These are phyloP conservation scores for Carex littledalei DNA, from an alignment of 176 grass and related monocot genomes.

Conservation along the genomic window DNA sequence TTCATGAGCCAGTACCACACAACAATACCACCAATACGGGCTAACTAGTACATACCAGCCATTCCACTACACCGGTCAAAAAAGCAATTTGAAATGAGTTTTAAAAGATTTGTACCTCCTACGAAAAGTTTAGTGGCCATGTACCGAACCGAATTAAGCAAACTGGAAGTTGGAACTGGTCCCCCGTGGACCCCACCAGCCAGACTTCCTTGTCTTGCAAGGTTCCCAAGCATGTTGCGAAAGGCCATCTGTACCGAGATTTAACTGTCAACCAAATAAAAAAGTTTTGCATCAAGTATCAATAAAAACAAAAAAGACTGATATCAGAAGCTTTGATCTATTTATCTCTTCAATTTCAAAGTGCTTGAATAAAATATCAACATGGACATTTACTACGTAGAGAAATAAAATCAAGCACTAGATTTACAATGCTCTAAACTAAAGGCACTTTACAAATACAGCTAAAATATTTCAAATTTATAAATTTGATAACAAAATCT, in stretches of 20 bases:
- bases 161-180: slow-evolving; percentile 24
- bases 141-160: slow-evolving; percentile 47
- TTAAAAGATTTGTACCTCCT: slow-evolving; percentile 44
- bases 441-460: not conserved
- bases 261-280: slow-evolving; percentile 18
- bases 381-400: not conserved
- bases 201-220: slow-evolving; percentile 52
- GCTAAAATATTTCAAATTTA: not conserved
- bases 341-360: not conserved
- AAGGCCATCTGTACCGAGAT: slow-evolving; percentile 47
- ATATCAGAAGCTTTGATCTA: not conserved
- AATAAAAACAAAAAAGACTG: not conserved
- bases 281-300: not conserved
- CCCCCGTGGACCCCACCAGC: not conserved
- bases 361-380: not conserved
- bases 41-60: not conserved
- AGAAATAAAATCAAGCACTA: not conserved
- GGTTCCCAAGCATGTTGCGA: slow-evolving; percentile 58
- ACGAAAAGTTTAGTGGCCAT: slow-evolving; percentile 82
- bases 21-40: not conserved
- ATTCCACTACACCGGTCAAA: not conserved
- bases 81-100: not conserved
- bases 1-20: not conserved
- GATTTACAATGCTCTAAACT: not conserved
- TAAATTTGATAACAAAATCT: not conserved